Evolutionary conservation across 1,139 yeast genomes (phyloP), one percentile per base, ranked within the genome.

Genomic region (Pichia sp.): DNA sequence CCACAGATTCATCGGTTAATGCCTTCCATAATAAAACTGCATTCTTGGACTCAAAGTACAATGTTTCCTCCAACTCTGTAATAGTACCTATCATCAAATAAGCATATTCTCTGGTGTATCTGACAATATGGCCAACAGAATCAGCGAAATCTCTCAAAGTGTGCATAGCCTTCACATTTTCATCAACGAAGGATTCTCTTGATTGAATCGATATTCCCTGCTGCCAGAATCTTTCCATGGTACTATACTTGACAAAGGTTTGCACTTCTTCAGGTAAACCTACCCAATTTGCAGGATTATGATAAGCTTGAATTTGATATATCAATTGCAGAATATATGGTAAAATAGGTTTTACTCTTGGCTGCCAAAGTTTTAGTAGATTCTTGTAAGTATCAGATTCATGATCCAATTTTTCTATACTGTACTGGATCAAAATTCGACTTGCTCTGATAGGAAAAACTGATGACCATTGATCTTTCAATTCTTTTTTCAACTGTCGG

Each of bases 221-320:
- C 67, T 95, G 98, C 99, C 99, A 95, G 69, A 93, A 93, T 64
- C 98, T 77, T 72, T 95, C 99, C 68, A 85, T 82, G 51, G 96
- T 87, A 61, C 95, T 86, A 64, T 89, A 87, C 61, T 82, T 80
- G 13, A 93, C 97, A 75, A 95, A 93, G 1, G 93, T 77, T 67
- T 89, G 97, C 1, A 93, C 97, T 55, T 90, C 95, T 3, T 79
- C 80, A 0, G 99, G 98, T 50, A 95, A 75, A 48, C 83, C 88
- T 15, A 75, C 76, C 98, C 99, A 93, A 68, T 93, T 92, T 23
- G 77, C 86, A 0, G 98, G 97, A 66, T 93, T 87, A 68, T 92
- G 97, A 64, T 92, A 95, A 0, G 96, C 90, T 69, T 92, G 96
- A 55, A 93, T 87, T 70, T 93, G 99, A 49, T 89, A 84, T 51